Conservation (phyloP, 495 filamentous ascomycete species). For the Rhizodiscina lignyota region DNA sequence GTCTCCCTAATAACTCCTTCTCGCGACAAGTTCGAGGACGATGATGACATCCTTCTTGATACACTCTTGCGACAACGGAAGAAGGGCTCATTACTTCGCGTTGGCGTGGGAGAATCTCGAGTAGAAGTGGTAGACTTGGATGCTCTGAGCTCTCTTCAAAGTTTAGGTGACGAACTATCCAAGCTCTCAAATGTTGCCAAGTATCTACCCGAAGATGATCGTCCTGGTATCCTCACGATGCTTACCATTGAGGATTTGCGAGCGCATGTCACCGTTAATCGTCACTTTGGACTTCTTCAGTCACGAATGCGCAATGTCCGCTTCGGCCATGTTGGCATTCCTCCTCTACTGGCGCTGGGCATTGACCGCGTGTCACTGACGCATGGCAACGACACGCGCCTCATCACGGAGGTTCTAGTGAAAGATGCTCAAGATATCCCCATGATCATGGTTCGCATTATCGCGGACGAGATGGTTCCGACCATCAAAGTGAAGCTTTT, state of each 20-base stretch:
- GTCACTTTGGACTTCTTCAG: constrained; percentile 47
- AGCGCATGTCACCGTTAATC: constrained; percentile 36
- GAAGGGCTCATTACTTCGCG: constrained; percentile 71
- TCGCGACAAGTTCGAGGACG: constrained; percentile 76
- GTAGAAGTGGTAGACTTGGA: constrained; percentile 38
- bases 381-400: constrained; percentile 52
- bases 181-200: constrained; percentile 77
- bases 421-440: constrained; percentile 25
- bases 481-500: constrained; percentile 73
- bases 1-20: constrained; percentile 80
- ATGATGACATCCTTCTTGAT: constrained; percentile 90
- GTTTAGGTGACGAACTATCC: constrained; percentile 58
- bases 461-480: constrained; percentile 88
- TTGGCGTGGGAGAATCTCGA: constrained; percentile 44
- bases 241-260: constrained; percentile 44
- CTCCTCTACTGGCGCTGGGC: constrained; percentile 61
- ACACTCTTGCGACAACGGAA: constrained; percentile 76
- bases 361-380: constrained; percentile 38
- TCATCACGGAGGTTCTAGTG: constrained; percentile 39
- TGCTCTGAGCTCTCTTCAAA: constrained; percentile 45
- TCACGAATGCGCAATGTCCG: constrained; percentile 42
- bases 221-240: constrained; percentile 73
- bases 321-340: constrained; percentile 69
- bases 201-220: constrained; percentile 89
- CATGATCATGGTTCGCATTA: constrained; percentile 64